Conservation (phyloP, 2,329 filamentous ascomycete genomes). For the Neonectria sp. region DNA sequence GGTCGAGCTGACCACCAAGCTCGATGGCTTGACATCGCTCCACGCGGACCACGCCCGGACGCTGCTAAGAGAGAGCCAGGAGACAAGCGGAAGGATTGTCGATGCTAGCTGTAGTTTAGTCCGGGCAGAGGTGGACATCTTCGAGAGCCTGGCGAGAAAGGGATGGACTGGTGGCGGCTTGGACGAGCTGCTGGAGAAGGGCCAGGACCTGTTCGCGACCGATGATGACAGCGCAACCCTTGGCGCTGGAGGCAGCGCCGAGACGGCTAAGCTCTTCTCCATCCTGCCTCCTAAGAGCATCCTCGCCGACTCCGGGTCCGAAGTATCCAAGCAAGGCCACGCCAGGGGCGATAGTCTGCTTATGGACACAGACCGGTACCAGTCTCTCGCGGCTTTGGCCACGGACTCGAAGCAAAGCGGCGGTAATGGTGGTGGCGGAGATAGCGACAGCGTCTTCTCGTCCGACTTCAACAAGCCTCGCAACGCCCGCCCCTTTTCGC, state of each 20-base stretch:
- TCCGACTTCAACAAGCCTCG: constrained; percentile 68
- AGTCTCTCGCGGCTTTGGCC: constrained; percentile 69
- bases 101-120: constrained; percentile 77
- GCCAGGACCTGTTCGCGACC: constrained; percentile 72
- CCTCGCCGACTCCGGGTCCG: constrained; percentile 66
- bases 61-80: constrained; percentile 74
- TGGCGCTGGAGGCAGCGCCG: constrained; percentile 52
- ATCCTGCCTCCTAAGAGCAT: constrained; percentile 76
- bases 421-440: constrained; percentile 50
- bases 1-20: constrained; percentile 72
- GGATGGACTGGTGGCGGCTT: constrained; percentile 78
- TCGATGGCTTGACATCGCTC: constrained; percentile 74
- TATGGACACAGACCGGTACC: constrained; percentile 68
- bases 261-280: constrained; percentile 70
- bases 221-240: constrained; percentile 54
- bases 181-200: constrained; percentile 76
- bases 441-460: constrained; percentile 68
- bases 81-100: constrained; percentile 73
- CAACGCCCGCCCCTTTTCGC: constrained; percentile 72
- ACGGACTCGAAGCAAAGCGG: constrained; percentile 42
- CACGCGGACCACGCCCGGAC: constrained; percentile 74
- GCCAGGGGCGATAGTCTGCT: constrained; percentile 69
- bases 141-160: constrained; percentile 76
- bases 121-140: constrained; percentile 79
- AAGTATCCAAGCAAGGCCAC: constrained; percentile 55